phyloP scores from a whole-genome alignment of 2,329 filamentous ascomycete species.

The Calonectria henricotiae region DNA sequence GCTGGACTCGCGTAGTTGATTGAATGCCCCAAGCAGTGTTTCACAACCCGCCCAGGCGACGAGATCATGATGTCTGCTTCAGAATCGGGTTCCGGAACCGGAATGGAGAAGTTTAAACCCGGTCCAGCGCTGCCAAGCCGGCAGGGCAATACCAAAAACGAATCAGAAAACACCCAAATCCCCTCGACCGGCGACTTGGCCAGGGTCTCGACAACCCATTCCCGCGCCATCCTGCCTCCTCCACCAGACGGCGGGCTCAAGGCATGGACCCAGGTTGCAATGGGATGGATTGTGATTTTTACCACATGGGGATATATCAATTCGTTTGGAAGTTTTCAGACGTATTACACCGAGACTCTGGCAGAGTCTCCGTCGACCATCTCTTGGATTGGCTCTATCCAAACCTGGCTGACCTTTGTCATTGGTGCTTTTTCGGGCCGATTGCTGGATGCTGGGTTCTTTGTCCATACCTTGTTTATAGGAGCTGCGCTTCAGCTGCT shows the following conservation, averaged over 20 bases:
- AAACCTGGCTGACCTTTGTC: constrained; percentile 63
- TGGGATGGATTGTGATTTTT: constrained; percentile 62
- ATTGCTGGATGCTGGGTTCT: constrained; percentile 64
- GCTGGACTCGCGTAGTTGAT: no score
- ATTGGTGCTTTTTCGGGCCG: constrained; percentile 64
- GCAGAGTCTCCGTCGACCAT: constrained; percentile 59
- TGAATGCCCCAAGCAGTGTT: constrained; percentile 12
- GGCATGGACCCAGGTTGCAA: constrained; percentile 60
- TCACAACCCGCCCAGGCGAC: not conserved
- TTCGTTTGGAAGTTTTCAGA: constrained; percentile 64
- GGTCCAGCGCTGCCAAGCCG: not conserved
- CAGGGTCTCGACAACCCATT: constrained; percentile 26
- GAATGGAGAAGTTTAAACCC: constrained; percentile 19
- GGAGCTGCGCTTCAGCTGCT: constrained; percentile 60
- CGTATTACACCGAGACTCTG: constrained; percentile 58
- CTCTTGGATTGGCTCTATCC: constrained; percentile 66
- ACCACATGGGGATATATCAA: constrained; percentile 65
- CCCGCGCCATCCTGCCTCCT: constrained; percentile 31
- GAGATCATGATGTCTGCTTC: not conserved
- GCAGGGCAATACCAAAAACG: not conserved
- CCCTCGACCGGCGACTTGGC: constrained; percentile 15
- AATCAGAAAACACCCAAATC: constrained; percentile 9
- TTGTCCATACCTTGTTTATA: constrained; percentile 58
- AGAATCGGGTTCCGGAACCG: not conserved
- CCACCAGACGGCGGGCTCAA: constrained; percentile 52